phyloP scores from a whole-genome alignment of 2,329 filamentous ascomycete species.

The Penicillium sp. region DNA sequence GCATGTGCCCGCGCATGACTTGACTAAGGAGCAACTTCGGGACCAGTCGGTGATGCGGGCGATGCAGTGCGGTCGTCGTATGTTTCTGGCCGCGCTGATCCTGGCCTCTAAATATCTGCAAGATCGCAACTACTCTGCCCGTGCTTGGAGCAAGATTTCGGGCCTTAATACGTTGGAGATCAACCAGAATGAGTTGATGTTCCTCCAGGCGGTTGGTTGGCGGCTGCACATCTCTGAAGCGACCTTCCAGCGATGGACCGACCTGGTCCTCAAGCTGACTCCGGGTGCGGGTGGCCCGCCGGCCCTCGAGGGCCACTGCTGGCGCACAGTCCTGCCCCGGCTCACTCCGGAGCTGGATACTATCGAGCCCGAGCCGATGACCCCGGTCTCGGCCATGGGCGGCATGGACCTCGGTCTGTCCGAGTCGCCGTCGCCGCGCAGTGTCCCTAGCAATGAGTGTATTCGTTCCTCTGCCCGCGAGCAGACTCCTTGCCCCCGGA shows the following conservation, averaged over 20 bases:
- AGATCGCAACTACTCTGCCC: slow-evolving; percentile 94
- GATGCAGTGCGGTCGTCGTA: slow-evolving; percentile 90
- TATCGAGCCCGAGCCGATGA: slow-evolving; percentile 37
- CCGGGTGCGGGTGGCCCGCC: slow-evolving; percentile 49
- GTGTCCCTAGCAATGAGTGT: slow-evolving; percentile 20
- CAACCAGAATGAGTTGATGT: slow-evolving; percentile 93
- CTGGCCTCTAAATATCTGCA: slow-evolving; percentile 97
- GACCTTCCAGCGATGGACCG: slow-evolving; percentile 87
- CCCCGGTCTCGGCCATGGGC: slow-evolving; percentile 23
- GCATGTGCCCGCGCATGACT: slow-evolving; percentile 75
- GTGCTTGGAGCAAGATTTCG: slow-evolving; percentile 98
- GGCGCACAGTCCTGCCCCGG: slow-evolving; percentile 49
- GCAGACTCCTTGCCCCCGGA: slow-evolving; percentile 25
- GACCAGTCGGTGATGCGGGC: slow-evolving; percentile 69
- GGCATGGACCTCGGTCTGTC: slow-evolving; percentile 24
- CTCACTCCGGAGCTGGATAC: slow-evolving; percentile 56
- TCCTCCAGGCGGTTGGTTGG: slow-evolving; percentile 86
- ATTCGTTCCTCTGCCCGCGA: slow-evolving; percentile 24
- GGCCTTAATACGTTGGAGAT: slow-evolving; percentile 91
- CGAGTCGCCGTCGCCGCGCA: slow-evolving; percentile 31
- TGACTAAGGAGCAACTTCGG: slow-evolving; percentile 76
- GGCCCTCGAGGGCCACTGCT: slow-evolving; percentile 34
- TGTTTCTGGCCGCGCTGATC: slow-evolving; percentile 94
- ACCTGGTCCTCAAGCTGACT: slow-evolving; percentile 81
- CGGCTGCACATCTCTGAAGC: slow-evolving; percentile 87